Evolutionary conservation across 2,329 filamentous ascomycete species (phyloP), one percentile per base, ranked within the genome.

Genomic region (Setomelanomma holmii): DNA sequence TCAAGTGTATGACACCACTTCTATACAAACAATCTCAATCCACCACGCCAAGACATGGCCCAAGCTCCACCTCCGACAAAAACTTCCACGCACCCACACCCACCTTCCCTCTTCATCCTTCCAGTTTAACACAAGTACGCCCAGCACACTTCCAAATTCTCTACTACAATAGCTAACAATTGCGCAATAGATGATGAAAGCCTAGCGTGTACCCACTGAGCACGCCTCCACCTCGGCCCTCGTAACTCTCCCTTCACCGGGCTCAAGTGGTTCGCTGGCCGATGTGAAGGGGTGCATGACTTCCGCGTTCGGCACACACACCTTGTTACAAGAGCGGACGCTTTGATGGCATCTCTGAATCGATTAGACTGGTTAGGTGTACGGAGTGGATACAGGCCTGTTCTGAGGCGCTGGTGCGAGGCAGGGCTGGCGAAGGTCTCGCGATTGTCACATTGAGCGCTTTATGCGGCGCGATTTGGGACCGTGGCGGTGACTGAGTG

Each of bases 291-390:
- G 85, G 79, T 89, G 86, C 82, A 85, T 99, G 95, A 98, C 87
- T 92, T 92, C 84, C 88, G 95, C 92, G 95, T 97, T 90, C 92
- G 93, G 91, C 95, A 97, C 93, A 96, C 84, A 79, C 84, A 87
- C 89, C 93, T 97, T 98, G 92, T 97, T 96, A 91, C 85, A 81
- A 80, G 84, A 61, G 91, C 93, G 93, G 87, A 96, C 93, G 95
- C 93, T 86, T 91, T 89, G 84, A 89, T 88, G 89, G 91, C 89
- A 96, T 90, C 91, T 97, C 93, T 98, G 93, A 98, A 69, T 74
- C 75, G 22, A 77, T 77, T n/a, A 75, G 66, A 82, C 86, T 86
- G 84, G 83, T 82, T 44, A 82, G 80, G 76, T 71, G 27, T 30
- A 30, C 14, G 27, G 14, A 30, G 27, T n/a, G n/a, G n/a, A n/a